A percentile compares a stretch with the other conserved stretches of the same genome.
phyloP scores from a whole-genome alignment of 2,329 filamentous ascomycete genomes.

The Penicillium glabrum region DNA sequence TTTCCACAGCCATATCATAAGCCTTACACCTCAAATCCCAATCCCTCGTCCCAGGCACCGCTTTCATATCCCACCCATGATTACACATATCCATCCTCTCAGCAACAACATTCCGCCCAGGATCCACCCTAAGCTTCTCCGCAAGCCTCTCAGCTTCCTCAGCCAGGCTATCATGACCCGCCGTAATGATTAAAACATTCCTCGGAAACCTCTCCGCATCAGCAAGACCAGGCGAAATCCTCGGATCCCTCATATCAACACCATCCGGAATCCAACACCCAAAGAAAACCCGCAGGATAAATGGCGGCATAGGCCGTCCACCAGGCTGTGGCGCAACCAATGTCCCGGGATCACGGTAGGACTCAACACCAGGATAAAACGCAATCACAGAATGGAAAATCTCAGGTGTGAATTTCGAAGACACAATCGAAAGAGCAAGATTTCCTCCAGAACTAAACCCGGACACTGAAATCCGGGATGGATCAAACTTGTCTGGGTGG shows the following conservation, averaged over 20 bases:
- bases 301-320: neutral
- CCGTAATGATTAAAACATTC: neutral
- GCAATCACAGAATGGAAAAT: neutral
- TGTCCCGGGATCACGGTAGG: neutral
- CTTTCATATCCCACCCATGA: neutral
- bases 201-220: neutral
- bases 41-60: neutral
- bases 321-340: neutral
- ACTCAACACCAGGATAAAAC: neutral
- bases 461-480: neutral
- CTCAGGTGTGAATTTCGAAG: neutral
- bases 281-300: neutral
- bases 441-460: neutral
- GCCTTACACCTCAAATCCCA: neutral
- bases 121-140: neutral
- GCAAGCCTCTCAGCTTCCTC: neutral
- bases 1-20: neutral
- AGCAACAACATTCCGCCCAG: neutral
- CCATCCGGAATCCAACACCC: neutral
- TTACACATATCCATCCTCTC: neutral
- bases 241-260: neutral
- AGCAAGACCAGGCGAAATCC: neutral
- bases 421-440: neutral
- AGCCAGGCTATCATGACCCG: neutral
- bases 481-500: neutral